Percentiles rank a stretch among this genome's conserved stretches.
Evolutionary conservation across 2,329 filamentous ascomycete species (phyloP).

Genomic region (Ophiostoma ips): DNA sequence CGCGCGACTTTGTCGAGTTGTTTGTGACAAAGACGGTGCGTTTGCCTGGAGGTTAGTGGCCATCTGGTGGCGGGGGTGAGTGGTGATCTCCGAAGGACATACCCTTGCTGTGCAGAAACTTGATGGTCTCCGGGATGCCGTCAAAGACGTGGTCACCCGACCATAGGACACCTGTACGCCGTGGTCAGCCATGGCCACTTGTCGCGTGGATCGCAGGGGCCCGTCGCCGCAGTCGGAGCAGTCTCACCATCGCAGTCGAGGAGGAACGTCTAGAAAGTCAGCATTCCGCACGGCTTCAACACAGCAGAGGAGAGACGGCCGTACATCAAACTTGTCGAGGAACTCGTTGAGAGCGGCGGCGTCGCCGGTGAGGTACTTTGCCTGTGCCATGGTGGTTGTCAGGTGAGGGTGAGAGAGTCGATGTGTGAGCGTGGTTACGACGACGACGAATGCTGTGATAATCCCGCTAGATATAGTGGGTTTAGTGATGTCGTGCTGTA

Average conservation of each 20-base stretch:
- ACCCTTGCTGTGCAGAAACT: slow-evolving; percentile 73
- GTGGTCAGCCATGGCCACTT: too few relatives aligned
- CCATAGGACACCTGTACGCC: slow-evolving; percentile 72
- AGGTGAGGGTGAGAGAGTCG: too few relatives aligned
- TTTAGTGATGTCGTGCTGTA: too few relatives aligned
- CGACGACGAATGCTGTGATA: too few relatives aligned
- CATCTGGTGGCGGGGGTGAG: too few relatives aligned
- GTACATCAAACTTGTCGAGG: slow-evolving; percentile 80
- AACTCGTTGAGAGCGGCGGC: slow-evolving; percentile 65
- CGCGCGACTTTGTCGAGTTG: slow-evolving; percentile 92
- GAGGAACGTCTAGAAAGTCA: slow-evolving; percentile 58
- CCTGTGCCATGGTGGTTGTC: slow-evolving; percentile 2
- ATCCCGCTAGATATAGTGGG: too few relatives aligned
- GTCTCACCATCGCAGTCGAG: slow-evolving; percentile 79
- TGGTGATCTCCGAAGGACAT: slow-evolving; percentile 14
- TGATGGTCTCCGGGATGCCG: slow-evolving; percentile 70
- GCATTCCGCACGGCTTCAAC: neutral
- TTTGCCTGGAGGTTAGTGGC: slow-evolving; percentile 47
- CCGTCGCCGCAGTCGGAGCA: slow-evolving; percentile 24
- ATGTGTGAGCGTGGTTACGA: too few relatives aligned
- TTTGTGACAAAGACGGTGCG: slow-evolving; percentile 93
- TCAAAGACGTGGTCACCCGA: slow-evolving; percentile 85
- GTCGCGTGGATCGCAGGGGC: neutral
- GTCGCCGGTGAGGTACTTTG: slow-evolving; percentile 69
- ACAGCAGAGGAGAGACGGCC: slow-evolving; percentile 19